Base-by-base conservation (phyloP, 2,329 filamentous ascomycete genomes). In the Talaromyces atroroseus region DNA sequence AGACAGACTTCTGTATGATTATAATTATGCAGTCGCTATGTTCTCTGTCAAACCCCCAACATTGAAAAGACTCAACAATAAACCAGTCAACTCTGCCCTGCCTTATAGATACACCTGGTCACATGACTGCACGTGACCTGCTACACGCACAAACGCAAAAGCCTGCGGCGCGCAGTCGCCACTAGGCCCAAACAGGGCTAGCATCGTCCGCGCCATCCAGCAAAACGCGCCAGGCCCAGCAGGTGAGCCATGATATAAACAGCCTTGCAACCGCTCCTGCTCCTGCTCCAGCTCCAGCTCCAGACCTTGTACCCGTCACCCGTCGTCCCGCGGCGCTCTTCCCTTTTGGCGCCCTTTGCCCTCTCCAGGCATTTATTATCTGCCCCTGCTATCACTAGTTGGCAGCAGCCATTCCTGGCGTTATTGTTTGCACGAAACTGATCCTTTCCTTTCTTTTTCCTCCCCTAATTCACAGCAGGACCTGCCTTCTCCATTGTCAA, bases 161-260 rank as follows among this genome's bases (percentile, higher is more conserved):
- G n/a, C n/a, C n/a, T 64, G 61, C 60, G 59, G 62, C 54, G 55
- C 52, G 47, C 56, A 59, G 60, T 62, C 57, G 58, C 58, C 49
- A 26, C 71, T 68, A 73, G 50, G 16, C 68, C 64, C 2, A 2
- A 63, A 52, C 0, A 11, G 54, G 62, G 5, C 63, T 73, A 73
- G 71, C 54, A n/a, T n/a, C n/a, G n/a, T n/a, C n/a, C n/a, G 24
- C 5, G 63, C 49, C 24, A n/a, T 21, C 36, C 72, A 69, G 71
- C 73, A 71, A 69, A 71, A 67, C 71, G 71, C 72, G 71, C 64
- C 66, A 66, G 66, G 62, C 64, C 57, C 63, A 68, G 50, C 44
- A 67, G 65, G 66, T 63, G 63, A 64, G 64, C 71, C 71, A 74
- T 75, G 72, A 74, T 75, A 75, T 75, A 75, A 75, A 75, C 72